phyloP scores from a whole-genome alignment of 768 basidiomycete genomes.

The Collybia nuda region DNA sequence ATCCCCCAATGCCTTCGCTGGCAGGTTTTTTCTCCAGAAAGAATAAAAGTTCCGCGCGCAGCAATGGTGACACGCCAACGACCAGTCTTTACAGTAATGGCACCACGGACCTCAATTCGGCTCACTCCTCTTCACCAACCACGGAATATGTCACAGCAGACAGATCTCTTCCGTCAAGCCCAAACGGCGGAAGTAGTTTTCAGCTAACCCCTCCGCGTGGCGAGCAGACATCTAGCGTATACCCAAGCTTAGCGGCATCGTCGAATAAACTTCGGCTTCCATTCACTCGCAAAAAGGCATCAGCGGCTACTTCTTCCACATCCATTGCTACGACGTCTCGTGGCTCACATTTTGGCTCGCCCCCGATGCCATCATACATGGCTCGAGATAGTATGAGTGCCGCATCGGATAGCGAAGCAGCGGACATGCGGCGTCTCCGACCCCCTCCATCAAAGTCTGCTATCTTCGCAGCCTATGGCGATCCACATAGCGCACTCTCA shows the following conservation, averaged over 20 bases:
- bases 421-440: slow-evolving; percentile 37
- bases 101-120: slow-evolving; percentile 18
- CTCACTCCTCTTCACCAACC: slow-evolving; percentile 28
- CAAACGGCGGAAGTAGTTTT: slow-evolving; percentile 26
- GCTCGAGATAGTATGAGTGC: slow-evolving; percentile 33
- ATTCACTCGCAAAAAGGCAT: slow-evolving; percentile 36
- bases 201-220: slow-evolving; percentile 20
- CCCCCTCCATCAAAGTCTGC: slow-evolving; percentile 66
- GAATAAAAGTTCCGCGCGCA: slow-evolving; percentile 27
- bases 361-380: slow-evolving; percentile 31
- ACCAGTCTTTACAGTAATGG: slow-evolving; percentile 15
- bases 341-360: slow-evolving; percentile 14
- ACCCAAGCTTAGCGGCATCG: slow-evolving; percentile 20
- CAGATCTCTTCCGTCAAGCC: slow-evolving; percentile 31
- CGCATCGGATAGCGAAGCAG: slow-evolving; percentile 42
- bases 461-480: slow-evolving; percentile 60
- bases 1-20: slow-evolving; percentile 31
- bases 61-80: slow-evolving; percentile 15
- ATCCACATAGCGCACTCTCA: slow-evolving; percentile 50
- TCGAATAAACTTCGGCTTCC: slow-evolving; percentile 34
- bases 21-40: slow-evolving; percentile 38
- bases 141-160: slow-evolving; percentile 31
- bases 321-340: slow-evolving; percentile 16
- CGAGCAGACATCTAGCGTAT: slow-evolving; percentile 16
- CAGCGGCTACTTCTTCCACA: slow-evolving; percentile 16